phyloP scores from a whole-genome alignment of 2,329 filamentous ascomycete species.

The Calycina herbarum region DNA sequence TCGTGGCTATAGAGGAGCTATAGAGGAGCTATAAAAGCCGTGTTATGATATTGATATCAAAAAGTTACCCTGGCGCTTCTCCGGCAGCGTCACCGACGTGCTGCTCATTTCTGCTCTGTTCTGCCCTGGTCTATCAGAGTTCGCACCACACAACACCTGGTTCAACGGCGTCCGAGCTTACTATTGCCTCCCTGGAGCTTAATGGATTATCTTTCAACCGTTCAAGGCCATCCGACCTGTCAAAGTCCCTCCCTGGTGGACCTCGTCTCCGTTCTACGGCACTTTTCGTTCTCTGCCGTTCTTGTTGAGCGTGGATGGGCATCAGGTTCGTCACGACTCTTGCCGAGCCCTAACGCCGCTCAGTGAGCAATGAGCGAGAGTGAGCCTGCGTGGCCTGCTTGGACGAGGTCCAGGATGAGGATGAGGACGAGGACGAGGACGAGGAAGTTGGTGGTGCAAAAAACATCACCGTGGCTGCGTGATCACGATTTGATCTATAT shows the following conservation, averaged over 20 bases:
- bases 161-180: constrained; percentile 2
- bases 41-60: neutral
- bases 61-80: constrained; percentile 1
- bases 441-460: neutral
- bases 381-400: neutral
- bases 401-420: neutral
- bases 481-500: neutral
- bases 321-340: constrained; percentile 2
- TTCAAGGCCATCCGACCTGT: neutral
- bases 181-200: constrained; percentile 5
- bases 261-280: constrained; percentile 22
- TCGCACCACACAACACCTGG: constrained; percentile 3
- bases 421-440: too few species aligned
- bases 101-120: neutral
- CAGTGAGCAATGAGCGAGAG: neutral
- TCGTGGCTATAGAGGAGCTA: neutral
- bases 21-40: neutral
- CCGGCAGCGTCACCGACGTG: constrained; percentile 4
- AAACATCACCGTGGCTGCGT: neutral
- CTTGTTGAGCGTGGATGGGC: neutral
- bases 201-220: neutral
- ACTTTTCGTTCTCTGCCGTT: constrained; percentile 24
- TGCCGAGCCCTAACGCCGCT: neutral
- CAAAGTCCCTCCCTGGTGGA: neutral
- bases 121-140: neutral